Conservation (phyloP, 2,329 filamentous ascomycete species). For the Grosmannia huntii region DNA sequence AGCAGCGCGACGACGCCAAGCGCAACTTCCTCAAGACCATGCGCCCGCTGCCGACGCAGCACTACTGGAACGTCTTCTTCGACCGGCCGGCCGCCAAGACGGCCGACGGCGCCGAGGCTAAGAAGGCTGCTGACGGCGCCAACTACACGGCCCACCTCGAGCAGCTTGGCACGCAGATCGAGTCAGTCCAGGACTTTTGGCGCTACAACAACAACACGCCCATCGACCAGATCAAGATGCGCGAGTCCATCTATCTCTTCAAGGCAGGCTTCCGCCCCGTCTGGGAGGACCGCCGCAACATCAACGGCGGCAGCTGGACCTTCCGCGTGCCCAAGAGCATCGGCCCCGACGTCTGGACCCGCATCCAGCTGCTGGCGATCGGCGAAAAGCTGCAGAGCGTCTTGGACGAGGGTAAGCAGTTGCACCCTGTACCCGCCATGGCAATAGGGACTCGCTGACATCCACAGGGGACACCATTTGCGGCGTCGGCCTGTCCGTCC, state of each 20-base stretch:
- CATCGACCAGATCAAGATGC: conserved; percentile 61
- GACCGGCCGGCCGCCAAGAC: conserved; percentile 28
- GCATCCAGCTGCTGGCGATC: conserved; percentile 68
- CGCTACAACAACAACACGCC: conserved; percentile 72
- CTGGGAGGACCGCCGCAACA: conserved; percentile 80
- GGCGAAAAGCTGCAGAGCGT: conserved; percentile 68
- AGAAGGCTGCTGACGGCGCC: conserved; percentile 13
- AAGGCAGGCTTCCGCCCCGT: conserved; percentile 64
- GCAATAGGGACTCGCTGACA: not conserved
- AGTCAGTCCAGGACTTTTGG: conserved; percentile 78
- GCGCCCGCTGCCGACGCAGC: conserved; percentile 62
- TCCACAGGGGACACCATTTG: conserved; percentile 68
- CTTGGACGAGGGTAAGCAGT: conserved; percentile 52
- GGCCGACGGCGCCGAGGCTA: not conserved
- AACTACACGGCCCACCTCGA: conserved; percentile 44
- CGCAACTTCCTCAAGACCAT: conserved; percentile 68
- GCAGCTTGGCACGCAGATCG: conserved; percentile 52
- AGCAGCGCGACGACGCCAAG: conserved; percentile 66
- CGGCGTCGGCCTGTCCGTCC: conserved; percentile 74
- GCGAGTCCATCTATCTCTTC: conserved; percentile 69
- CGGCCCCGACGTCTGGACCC: conserved; percentile 66
- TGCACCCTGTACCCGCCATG: not conserved
- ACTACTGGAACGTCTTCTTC: conserved; percentile 66
- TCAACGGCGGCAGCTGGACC: conserved; percentile 79
- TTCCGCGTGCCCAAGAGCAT: conserved; percentile 74